Percentiles rank a stretch among this genome's conserved stretches.
phyloP scores from a whole-genome alignment of 2,329 filamentous ascomycete species.

The Claviceps monticola region DNA sequence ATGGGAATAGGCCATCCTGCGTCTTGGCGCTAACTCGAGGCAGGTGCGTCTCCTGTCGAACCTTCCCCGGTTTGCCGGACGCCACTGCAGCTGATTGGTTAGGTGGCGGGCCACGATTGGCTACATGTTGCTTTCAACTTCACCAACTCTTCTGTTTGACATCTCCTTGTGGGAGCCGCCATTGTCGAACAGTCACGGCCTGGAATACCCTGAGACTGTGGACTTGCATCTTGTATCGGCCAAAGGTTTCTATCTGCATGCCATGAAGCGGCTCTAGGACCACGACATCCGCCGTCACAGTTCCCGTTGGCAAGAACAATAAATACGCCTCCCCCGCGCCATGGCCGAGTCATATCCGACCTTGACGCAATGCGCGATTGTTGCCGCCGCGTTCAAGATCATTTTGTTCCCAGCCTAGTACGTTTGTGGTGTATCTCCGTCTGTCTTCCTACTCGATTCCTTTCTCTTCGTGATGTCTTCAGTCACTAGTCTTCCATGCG shows the following conservation, averaged over 20 bases:
- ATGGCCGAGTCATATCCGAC: conserved; percentile 80
- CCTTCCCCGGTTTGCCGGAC: not conserved
- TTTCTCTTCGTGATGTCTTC: not conserved
- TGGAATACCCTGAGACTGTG: not conserved
- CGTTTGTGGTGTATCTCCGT: conserved; percentile 22
- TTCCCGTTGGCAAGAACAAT: not conserved
- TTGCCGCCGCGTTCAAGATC: conserved; percentile 79
- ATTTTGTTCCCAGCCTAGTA: conserved; percentile 92
- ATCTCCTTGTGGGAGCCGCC: not conserved
- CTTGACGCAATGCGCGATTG: conserved; percentile 74
- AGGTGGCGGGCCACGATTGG: not conserved
- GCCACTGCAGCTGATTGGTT: not conserved
- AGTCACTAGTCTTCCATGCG: not conserved
- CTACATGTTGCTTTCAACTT: not conserved
- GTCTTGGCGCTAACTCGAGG: not conserved
- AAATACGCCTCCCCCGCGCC: conserved; percentile 7
- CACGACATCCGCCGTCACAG: not conserved
- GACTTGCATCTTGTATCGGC: not conserved
- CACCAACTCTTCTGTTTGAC: not conserved
- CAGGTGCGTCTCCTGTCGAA: not conserved
- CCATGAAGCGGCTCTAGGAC: conserved; percentile 1
- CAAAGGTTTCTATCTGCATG: not conserved
- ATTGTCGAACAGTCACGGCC: not conserved
- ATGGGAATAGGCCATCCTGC: not conserved
- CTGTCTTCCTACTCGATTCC: not conserved